Evolutionary conservation across 306 rosid genomes (phyloP), one percentile per base, ranked within the genome.

Genomic region (Rosa rugosa): DNA sequence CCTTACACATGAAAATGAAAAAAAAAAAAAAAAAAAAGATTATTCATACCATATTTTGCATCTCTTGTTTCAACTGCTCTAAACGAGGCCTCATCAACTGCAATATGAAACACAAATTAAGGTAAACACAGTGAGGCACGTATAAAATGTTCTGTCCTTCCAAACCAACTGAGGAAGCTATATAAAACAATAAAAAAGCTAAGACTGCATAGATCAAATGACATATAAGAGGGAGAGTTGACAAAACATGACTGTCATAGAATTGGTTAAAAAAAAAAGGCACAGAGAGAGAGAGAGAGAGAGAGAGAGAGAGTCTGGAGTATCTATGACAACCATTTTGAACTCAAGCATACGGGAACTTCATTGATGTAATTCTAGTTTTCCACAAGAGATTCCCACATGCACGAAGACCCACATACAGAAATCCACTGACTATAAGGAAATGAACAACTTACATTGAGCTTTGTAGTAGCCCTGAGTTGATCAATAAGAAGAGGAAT

Each of bases 391-490:
- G 11, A 72, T 53, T 53, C 66, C n/a, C 49, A 11, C 16, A 13
- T n/a, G 51, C 67, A 62, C 8, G 6, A 31, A 62, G n/a, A 34
- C 9, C 5, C 49, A 41, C 44, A 75, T 20, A 44, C 11, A 11
- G 56, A 44, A 42, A 44, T 75, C 41, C 42, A 75, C 25, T 60
- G 59, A 27, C 60, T 27, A 66, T 81, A 12, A 85, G 45, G 77
- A 69, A 86, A 59, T 40, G 65, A 72, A 78, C 16, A 60, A 78
- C 93, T 82, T 86, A 95, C 96, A 6, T 86, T 79, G 56, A 95
- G 93, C 79, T 93, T 90, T 78, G 96, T 69, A 46, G 97, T 89
- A 77, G 97, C 88, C 88, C 93, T 93, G 45, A 90, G 94, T 85
- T 90, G 96, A 85, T 90, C 85, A 71, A 95, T 81, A 75, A 90